Evolutionary conservation across 108 stramenopile species (phyloP), one percentile per base, ranked within the genome.

Genomic region (Nitzschia sp.): DNA sequence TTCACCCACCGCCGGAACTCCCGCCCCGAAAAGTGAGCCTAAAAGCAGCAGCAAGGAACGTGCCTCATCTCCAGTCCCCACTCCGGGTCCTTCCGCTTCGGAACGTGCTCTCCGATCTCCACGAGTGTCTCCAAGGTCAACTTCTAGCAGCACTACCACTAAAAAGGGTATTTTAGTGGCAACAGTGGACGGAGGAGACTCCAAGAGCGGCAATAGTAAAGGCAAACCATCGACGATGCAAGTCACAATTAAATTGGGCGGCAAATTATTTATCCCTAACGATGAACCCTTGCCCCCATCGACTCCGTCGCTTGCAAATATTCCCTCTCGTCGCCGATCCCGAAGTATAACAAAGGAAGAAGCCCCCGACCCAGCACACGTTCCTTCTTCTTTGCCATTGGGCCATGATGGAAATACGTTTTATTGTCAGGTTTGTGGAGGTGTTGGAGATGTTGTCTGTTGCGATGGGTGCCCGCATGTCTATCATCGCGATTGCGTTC

Each of bases 381-480:
- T 28, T 58, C 57, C 28, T 29, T 30, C 29, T n/a, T 19, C 60
- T 21, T 28, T 65, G 25, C 49, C 51, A 31, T 18, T 65, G 38
- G 86, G 82, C 5, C 54, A 83, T 28, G 92, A 93, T 81, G 89
- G 89, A 1, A 90, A 93, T 71, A 72, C 83, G n/a, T 90, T 81
- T 62, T 84, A 83, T 47, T 93, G 92, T 56, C 59, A 72, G 17
- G 59, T 78, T 2, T 93, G 92, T 70, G 53, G 75, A 18, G 86
- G 76, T 48, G 81, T 88, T 27, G 92, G 92, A 24, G 84, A 89
- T 49, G 88, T 93, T 8, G 92, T 91, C 3, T 93, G 92, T 62
- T 93, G 92, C 35, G 92, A 93, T 74, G 89, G 89, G 1, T 93
- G 92, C 64, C 92, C 92, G 9, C 70, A 74, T 23, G 89, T 91